Evolutionary conservation across 2,329 filamentous ascomycete genomes (phyloP), one percentile per base, ranked within the genome.

Genomic region (Karstenula rhodostoma): DNA sequence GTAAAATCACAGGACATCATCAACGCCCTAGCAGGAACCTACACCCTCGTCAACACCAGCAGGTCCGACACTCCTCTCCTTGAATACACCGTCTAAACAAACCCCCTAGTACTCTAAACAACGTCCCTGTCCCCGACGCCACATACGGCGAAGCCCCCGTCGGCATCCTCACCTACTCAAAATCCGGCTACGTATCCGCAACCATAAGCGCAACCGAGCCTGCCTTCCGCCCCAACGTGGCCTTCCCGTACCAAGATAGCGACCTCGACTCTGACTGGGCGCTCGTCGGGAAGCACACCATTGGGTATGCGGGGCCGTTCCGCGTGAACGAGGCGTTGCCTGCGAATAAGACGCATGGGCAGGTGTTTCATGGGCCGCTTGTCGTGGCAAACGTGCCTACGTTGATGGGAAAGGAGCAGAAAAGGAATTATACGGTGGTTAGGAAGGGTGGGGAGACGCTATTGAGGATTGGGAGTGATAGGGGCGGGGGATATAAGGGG

Each of bases 241-340:
- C 64, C 0, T 74, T 68, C 47, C 73, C 72, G 2, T 69, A 55
- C 60, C 56, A 62, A 17, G 25, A 58, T 33, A 62, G 58, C 25
- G 70, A 74, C 32, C 52, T 51, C 2, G 72, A 75, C 48, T 40
- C 63, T 3, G 69, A 72, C 23, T 75, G 73, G 73, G 71, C 73
- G 17, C 65, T 65, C 2, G 65, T 74, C 2, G 73, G 73, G 15
- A 69, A 67, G 49, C 73, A 75, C 35, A 67, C 65, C 37, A 60
- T 75, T 17, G 66, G 68, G 1, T 74, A 74, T 7, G 68, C 71
- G 12, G 72, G 72, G 0, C 71, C 71, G 4, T 59, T 70, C 12
- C 29, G 61, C 1, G 35, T 72, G 2, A 73, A 63, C 10, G 42
- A 47, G 4, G 64, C 43, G 4, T 9, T 73, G 2, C 65, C 67